Base-by-base conservation (phyloP, 176 grass and related monocot species). In the Eragrostis nindensis region DNA sequence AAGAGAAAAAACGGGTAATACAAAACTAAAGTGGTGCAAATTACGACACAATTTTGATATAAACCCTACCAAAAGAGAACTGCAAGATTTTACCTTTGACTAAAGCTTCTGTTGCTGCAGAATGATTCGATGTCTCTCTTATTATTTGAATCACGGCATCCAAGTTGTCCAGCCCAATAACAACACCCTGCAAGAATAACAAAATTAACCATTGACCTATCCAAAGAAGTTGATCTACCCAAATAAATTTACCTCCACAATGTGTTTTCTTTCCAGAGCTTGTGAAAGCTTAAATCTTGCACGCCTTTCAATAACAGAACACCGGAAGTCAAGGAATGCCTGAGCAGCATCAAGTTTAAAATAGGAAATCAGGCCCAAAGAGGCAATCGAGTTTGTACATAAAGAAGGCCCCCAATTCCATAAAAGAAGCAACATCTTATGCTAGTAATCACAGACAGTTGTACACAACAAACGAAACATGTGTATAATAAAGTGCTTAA, bases 211-310 rank as follows among this genome's bases (percentile, higher is more conserved):
- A 40, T 65, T 21, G 4, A 50, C 48, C 45, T 9, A 50, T 49
- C 50, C 70, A 70, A 69, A 52, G 45, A 85, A 84, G 75, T n/a
- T 57, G 71, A 66, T 27, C 48, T 6, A 62, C 66, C 76, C 50
- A 81, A 85, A 84, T 27, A 30, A 80, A 75, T 72, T 80, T 87
- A 98, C 95, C 95, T 98, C 92, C n/a, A 98, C 82, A 21, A 98
- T 98, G 85, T 98, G 95, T 41, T 93, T 93, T 76, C 92, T 89
- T 80, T 95, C 92, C 70, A 91, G 81, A 71, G 92, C 92, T 69
- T 98, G 95, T 65, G 86, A 90, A 87, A 98, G 95, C 88, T 91
- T 98, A 91, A 87, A 98, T 85, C 72, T 95, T 81, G 92, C 90
- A 86, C 95, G 95, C 54, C 92, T 95, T 89, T 95, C 92, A 62